Percentiles rank a stretch among this genome's conserved stretches.
phyloP scores from a whole-genome alignment of 2,329 filamentous ascomycete genomes.

The Huntiella omanensis region DNA sequence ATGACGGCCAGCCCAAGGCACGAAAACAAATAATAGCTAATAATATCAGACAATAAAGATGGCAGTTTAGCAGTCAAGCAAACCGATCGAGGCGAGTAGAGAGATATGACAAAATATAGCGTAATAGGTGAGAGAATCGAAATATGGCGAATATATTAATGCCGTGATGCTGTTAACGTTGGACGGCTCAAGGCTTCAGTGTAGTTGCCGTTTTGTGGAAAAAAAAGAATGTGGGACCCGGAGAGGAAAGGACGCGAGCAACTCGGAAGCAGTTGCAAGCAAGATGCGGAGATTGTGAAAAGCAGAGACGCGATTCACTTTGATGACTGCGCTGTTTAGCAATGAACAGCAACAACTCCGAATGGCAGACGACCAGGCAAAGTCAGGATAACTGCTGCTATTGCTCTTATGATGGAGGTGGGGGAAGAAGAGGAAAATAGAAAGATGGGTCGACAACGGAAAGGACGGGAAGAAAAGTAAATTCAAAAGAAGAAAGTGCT shows the following conservation, averaged over 20 bases:
- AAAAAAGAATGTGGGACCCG: not conserved
- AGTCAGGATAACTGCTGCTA: not conserved
- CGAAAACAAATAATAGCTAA: too few relatives aligned
- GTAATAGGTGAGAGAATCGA: not conserved
- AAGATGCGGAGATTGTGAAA: slow-evolving; percentile 1
- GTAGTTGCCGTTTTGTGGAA: not conserved
- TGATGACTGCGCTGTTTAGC: not conserved
- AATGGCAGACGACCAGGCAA: slow-evolving; percentile 3
- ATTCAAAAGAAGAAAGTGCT: slow-evolving; percentile 9
- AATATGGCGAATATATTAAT: not conserved
- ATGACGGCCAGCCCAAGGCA: slow-evolving; percentile 6
- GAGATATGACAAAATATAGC: not conserved
- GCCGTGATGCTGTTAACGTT: not conserved
- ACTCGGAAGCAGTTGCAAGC: slow-evolving; percentile 11
- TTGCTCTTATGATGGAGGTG: slow-evolving; percentile 2
- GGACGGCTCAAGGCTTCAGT: not conserved
- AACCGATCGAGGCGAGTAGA: not conserved
- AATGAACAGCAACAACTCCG: not conserved
- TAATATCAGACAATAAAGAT: too few relatives aligned
- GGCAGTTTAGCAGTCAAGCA: too few relatives aligned
- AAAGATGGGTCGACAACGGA: slow-evolving; percentile 8
- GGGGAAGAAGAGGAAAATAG: slow-evolving; percentile 11
- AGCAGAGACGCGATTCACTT: not conserved
- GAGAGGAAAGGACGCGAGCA: slow-evolving; percentile 10
- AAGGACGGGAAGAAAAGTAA: slow-evolving; percentile 6